Percentiles rank a stretch among this genome's conserved stretches.
phyloP scores from a whole-genome alignment of 345 rosid genomes.

The Rhizophora mangle region DNA sequence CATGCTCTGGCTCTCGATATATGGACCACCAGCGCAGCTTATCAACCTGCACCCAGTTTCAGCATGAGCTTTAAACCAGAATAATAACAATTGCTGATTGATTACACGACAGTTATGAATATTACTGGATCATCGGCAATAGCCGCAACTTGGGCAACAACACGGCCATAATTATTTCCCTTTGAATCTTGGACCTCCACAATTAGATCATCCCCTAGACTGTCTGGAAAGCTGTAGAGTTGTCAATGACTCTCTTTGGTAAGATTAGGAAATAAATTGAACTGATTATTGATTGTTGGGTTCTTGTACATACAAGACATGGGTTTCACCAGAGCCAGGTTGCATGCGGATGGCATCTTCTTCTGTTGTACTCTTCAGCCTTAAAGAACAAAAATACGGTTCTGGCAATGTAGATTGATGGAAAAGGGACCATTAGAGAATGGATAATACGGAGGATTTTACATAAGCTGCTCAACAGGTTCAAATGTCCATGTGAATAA shows the following conservation, averaged over 20 bases:
- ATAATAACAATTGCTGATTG: neutral
- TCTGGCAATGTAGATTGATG: constrained; percentile 40
- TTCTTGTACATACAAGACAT: constrained; percentile 68
- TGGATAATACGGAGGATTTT: neutral
- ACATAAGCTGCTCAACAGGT: constrained; percentile 7
- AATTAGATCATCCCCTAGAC: constrained; percentile 87
- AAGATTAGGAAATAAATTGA: constrained; percentile 6
- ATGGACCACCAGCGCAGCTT: constrained; percentile 95
- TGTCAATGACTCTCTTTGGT: constrained; percentile 1
- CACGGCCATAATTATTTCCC: constrained; percentile 86
- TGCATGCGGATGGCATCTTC: constrained; percentile 79
- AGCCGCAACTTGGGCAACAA: constrained; percentile 78
- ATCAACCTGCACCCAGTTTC: constrained; percentile 55
- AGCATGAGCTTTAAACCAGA: constrained; percentile 2
- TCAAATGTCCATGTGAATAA: neutral
- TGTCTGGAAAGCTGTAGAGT: constrained; percentile 86
- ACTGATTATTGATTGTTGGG: neutral
- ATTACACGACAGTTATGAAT: neutral
- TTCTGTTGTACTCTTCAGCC: constrained; percentile 80
- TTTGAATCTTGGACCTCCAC: constrained; percentile 84
- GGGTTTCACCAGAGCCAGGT: constrained; percentile 93
- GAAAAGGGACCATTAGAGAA: neutral
- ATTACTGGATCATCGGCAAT: constrained; percentile 71
- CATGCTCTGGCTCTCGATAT: constrained; percentile 90
- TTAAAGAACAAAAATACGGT: constrained; percentile 65